phyloP scores from a whole-genome alignment of 352 stramenopile species.

The Globisporangium apiculatum region DNA sequence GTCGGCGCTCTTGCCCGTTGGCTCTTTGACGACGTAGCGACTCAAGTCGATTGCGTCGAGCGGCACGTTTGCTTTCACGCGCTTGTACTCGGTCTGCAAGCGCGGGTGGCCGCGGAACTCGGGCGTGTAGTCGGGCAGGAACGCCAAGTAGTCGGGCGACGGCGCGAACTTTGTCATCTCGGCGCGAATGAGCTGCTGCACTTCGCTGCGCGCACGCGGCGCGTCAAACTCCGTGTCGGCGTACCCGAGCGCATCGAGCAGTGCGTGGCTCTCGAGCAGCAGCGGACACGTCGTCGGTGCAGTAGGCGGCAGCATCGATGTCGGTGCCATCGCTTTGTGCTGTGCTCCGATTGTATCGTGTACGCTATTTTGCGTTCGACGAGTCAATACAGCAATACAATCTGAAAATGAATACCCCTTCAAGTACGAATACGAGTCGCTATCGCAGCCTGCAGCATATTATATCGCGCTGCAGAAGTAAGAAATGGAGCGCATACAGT shows the following conservation, averaged over 20 bases:
- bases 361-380: no score
- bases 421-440: no score
- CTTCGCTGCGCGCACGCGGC: slow-evolving; percentile 31
- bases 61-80: slow-evolving; percentile 54
- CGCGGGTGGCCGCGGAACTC: slow-evolving; percentile 42
- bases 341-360: neutral
- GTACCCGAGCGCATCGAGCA: slow-evolving; percentile 74
- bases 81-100: slow-evolving; percentile 65
- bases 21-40: slow-evolving; percentile 50
- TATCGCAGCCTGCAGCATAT: no score
- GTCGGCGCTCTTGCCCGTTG: slow-evolving; percentile 26
- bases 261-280: slow-evolving; percentile 45
- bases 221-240: slow-evolving; percentile 62
- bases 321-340: neutral
- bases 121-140: slow-evolving; percentile 47
- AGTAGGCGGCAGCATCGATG: slow-evolving; percentile 13
- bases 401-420: no score
- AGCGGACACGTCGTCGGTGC: slow-evolving; percentile 38
- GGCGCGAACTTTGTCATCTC: slow-evolving; percentile 69
- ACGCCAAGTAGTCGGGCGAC: slow-evolving; percentile 48
- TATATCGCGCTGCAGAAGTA: no score
- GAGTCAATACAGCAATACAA: no score
- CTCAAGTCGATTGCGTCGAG: slow-evolving; percentile 71
- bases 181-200: slow-evolving; percentile 59
- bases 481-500: no score